phyloP scores from a whole-genome alignment of 805 yeast species.

The Kuraishia ogatae region DNA sequence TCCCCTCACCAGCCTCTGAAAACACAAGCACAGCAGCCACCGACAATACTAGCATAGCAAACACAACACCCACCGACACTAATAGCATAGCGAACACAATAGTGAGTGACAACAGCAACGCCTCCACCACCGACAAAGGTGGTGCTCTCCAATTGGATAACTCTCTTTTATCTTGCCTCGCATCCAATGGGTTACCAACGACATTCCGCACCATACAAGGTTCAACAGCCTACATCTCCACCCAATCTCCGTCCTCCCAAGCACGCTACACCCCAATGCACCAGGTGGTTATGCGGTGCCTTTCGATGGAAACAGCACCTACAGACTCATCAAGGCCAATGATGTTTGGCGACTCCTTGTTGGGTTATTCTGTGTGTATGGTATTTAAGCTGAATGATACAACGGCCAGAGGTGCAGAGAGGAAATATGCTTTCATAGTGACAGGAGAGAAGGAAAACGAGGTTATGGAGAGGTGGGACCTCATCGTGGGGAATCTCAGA shows the following conservation, averaged over 20 bases:
- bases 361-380: constrained; percentile 52
- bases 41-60: constrained; percentile 1
- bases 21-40: constrained; percentile 11
- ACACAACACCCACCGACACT: constrained; percentile 11
- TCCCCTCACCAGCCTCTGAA: constrained; percentile 20
- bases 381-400: constrained; percentile 56
- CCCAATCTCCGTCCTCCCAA: constrained; percentile 53
- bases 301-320: constrained; percentile 57
- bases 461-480: constrained; percentile 47
- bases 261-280: constrained; percentile 44
- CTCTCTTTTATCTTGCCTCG: not conserved
- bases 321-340: constrained; percentile 49
- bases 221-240: constrained; percentile 31
- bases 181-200: not conserved
- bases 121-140: not conserved
- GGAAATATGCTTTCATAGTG: constrained; percentile 55
- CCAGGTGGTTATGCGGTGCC: constrained; percentile 51
- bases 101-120: not conserved
- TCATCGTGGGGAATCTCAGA: constrained; percentile 31
- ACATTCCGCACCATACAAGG: constrained; percentile 22
- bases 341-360: constrained; percentile 51
- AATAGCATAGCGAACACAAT: not conserved
- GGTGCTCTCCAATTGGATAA: not conserved
- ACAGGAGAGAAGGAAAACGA: constrained; percentile 45
- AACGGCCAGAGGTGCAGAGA: constrained; percentile 66